Conservation (phyloP, 1,284 basidiomycete genomes). For the Sanghuangporus sanghuang region DNA sequence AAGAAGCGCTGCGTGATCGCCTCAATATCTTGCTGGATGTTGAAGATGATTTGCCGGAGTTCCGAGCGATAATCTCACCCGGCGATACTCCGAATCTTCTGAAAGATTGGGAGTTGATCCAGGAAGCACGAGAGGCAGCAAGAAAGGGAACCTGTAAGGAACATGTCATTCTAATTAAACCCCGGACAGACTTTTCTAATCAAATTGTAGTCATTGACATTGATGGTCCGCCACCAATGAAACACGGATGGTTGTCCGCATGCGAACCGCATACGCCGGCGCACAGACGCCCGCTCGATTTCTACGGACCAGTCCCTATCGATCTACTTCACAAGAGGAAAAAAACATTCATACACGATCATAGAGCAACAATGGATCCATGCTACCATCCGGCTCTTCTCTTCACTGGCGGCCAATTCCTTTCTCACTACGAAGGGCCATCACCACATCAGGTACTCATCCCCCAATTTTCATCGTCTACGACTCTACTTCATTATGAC, state of each 20-base stretch:
- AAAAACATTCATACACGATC: conserved; percentile 47
- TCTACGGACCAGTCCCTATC: conserved; percentile 8
- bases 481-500: conserved; percentile 53
- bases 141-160: conserved; percentile 37
- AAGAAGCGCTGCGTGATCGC: conserved; percentile 5
- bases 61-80: conserved; percentile 40
- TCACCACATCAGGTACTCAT: conserved; percentile 37
- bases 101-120: conserved; percentile 38
- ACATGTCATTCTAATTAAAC: background rate
- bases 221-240: conserved; percentile 12
- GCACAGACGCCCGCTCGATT: conserved; percentile 8
- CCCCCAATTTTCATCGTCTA: conserved; percentile 52
- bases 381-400: conserved; percentile 50
- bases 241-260: conserved; percentile 18
- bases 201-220: conserved; percentile 12
- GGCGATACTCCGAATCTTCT: conserved; percentile 43
- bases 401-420: conserved; percentile 48
- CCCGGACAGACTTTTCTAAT: background rate
- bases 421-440: conserved; percentile 48
- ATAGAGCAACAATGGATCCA: conserved; percentile 50
- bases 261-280: conserved; percentile 14
- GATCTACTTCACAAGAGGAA: conserved; percentile 11
- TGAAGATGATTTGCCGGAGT: conserved; percentile 34
- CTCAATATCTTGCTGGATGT: conserved; percentile 35
- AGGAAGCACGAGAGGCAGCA: conserved; percentile 36